phyloP scores from a whole-genome alignment of 192 early-diverging fungal species.

The Kickxella alabastrina region DNA sequence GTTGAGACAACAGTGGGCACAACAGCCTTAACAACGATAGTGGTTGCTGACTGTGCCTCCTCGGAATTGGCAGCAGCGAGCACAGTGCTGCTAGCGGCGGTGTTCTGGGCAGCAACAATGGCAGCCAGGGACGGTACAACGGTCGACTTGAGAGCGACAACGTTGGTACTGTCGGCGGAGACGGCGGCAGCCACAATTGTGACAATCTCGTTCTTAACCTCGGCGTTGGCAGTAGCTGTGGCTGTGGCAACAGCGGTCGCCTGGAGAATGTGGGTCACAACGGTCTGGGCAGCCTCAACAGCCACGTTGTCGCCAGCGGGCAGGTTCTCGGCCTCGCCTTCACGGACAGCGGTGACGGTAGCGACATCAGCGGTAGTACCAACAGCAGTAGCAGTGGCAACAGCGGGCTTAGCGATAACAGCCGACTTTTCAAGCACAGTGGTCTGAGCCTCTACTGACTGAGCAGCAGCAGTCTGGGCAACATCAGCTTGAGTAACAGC shows the following conservation, averaged over 20 bases:
- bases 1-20: conserved; percentile 1
- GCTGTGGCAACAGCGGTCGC: background rate
- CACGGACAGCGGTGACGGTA: background rate
- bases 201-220: too few relatives aligned
- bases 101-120: conserved; percentile 32
- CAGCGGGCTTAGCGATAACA: background rate
- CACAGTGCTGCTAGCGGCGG: background rate
- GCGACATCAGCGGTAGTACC: background rate
- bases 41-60: conserved; percentile 2
- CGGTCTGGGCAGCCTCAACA: background rate
- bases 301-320: background rate
- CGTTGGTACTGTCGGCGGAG: too few relatives aligned
- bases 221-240: background rate
- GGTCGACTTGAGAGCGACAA: too few relatives aligned
- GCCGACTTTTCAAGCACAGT: background rate
- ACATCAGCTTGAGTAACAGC: background rate
- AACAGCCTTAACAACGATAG: conserved; percentile 5
- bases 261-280: background rate
- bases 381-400: background rate
- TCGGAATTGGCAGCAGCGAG: conserved; percentile 4
- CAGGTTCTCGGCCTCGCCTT: background rate
- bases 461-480: background rate
- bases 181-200: too few relatives aligned
- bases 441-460: background rate
- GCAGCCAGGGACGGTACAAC: conserved; percentile 9